phyloP scores from a whole-genome alignment of 2,329 filamentous ascomycete species.

The Sclerotinia glacialis region DNA sequence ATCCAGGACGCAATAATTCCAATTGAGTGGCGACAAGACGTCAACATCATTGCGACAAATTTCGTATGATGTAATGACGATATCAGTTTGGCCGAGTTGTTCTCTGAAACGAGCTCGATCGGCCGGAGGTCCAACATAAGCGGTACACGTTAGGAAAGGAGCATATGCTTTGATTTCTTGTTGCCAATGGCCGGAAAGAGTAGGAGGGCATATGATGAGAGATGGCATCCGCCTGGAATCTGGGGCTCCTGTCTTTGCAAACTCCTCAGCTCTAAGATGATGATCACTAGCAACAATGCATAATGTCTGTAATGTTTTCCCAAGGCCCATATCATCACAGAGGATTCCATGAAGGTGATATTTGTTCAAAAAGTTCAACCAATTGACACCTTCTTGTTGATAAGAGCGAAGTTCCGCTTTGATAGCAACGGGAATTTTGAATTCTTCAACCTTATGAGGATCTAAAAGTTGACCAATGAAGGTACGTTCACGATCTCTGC shows the following conservation, averaged over 20 bases:
- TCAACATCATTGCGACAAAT: conserved; percentile 97
- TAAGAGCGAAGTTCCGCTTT: conserved; percentile 96
- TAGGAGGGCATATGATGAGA: conserved; percentile 93
- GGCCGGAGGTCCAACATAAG: conserved; percentile 84
- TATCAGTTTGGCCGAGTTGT: conserved; percentile 73
- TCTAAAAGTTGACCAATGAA: conserved; percentile 97
- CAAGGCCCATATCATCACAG: conserved; percentile 98
- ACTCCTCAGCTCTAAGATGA: conserved; percentile 88
- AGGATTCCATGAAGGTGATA: conserved; percentile 98
- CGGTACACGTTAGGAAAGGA: conserved; percentile 83
- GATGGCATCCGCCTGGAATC: conserved; percentile 82
- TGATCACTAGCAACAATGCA: conserved; percentile 98
- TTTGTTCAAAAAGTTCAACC: conserved; percentile 95
- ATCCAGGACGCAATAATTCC: conserved; percentile 97
- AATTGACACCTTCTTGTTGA: conserved; percentile 98
- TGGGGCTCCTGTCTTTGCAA: conserved; percentile 71
- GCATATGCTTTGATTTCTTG: conserved; percentile 96
- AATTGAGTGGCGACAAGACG: conserved; percentile 74
- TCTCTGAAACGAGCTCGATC: conserved; percentile 72
- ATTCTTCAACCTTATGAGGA: conserved; percentile 92
- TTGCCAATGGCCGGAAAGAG: conserved; percentile 96
- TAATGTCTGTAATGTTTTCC: conserved; percentile 94
- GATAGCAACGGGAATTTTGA: conserved; percentile 91
- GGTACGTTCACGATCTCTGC: conserved; percentile 88
- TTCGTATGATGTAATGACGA: conserved; percentile 97